These are phyloP conservation scores for Blastobotrys petasosporus DNA, from an alignment of 1,139 yeast species.

Conservation along the genomic window DNA sequence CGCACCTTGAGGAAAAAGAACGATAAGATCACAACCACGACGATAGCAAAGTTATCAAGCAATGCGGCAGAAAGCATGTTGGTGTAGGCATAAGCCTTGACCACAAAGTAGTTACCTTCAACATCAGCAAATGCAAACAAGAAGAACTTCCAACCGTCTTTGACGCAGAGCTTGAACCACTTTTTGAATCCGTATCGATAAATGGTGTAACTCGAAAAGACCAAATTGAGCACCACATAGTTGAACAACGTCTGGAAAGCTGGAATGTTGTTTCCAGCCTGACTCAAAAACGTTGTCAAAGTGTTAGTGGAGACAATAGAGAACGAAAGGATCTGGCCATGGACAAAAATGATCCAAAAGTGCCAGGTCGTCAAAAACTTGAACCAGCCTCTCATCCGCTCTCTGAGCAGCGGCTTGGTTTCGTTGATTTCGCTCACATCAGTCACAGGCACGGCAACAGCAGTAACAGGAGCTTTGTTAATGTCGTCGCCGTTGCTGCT, in stretches of 20 bases:
- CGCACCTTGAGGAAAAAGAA: conserved; percentile 39
- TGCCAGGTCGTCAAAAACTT: conserved; percentile 32
- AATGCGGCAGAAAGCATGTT: conserved; percentile 40
- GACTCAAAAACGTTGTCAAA: conserved; percentile 36
- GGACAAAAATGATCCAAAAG: conserved; percentile 39
- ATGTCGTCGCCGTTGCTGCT: neutral
- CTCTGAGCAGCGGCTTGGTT: no score
- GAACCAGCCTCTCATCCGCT: conserved; percentile 19
- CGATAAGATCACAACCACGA: conserved; percentile 39
- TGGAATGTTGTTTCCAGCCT: conserved; percentile 38
- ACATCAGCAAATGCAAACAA: conserved; percentile 41
- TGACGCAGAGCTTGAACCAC: conserved; percentile 28
- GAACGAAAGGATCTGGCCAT: conserved; percentile 40
- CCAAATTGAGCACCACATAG: conserved; percentile 35
- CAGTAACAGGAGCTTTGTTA: no score
- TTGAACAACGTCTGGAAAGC: conserved; percentile 41
- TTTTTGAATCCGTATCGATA: conserved; percentile 36
- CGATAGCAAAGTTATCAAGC: conserved; percentile 42
- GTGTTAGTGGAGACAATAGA: conserved; percentile 41
- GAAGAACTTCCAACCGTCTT: conserved; percentile 41
- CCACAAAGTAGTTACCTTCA: conserved; percentile 42
- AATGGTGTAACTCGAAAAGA: conserved; percentile 38
- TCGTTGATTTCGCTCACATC: no score
- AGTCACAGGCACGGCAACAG: no score
- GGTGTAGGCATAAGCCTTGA: conserved; percentile 41